Evolutionary conservation across 2,329 filamentous ascomycete species (phyloP).

Genomic region (Colletotrichum sp.): DNA sequence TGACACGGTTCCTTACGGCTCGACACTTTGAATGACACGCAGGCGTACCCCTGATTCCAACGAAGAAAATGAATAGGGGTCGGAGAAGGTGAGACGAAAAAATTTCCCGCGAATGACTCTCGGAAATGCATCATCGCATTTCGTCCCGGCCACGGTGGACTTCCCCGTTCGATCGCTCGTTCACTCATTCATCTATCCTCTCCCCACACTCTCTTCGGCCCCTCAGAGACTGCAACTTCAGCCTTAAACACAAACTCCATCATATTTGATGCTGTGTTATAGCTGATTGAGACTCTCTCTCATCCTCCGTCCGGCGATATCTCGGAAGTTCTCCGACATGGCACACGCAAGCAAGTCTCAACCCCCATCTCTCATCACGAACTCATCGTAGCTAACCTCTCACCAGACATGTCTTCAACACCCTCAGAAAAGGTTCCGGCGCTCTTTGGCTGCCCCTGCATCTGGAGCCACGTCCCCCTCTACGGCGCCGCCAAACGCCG

Average conservation of each 20-base stretch:
- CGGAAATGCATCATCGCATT: not conserved
- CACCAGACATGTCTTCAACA: not conserved
- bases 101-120: slow-evolving; percentile 14
- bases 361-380: not conserved
- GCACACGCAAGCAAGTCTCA: not conserved
- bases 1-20: slow-evolving; percentile 2
- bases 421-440: slow-evolving; percentile 9
- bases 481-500: slow-evolving; percentile 3
- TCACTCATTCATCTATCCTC: not conserved
- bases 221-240: not conserved
- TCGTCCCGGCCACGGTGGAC: not conserved
- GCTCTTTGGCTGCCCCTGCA: slow-evolving; percentile 10
- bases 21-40: slow-evolving; percentile 2
- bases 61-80: not conserved
- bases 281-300: not conserved
- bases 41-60: slow-evolving; percentile 5
- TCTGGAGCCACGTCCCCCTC: slow-evolving; percentile 19
- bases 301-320: not conserved
- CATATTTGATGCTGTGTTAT: not conserved
- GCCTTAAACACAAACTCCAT: rapidly evolving
- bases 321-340: not conserved
- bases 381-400: not conserved
- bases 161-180: not conserved
- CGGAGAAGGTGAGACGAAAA: slow-evolving; percentile 8
- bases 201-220: not conserved